Base-by-base conservation (phyloP, 129 eudicot species). In the Ambrosia trifida region DNA sequence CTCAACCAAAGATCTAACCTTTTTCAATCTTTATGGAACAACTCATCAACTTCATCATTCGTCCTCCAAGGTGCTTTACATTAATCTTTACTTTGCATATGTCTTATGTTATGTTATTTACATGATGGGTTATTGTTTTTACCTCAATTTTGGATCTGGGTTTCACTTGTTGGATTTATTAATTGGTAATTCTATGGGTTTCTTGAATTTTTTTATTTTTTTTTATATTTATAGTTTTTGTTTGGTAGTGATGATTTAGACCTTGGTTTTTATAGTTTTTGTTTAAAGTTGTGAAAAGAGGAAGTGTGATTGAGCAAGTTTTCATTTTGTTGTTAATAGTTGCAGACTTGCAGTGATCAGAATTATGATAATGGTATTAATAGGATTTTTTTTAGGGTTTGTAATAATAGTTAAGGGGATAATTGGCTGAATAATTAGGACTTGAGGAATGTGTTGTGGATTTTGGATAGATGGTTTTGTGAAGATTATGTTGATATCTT, bases 11-110 rank as follows among this genome's bases (percentile, higher is more conserved):
- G 81, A 80, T 83, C 85, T 77, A 36, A 28, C 19, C 68, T 38
- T 33, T 52, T 45, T 64, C 65, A 79, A 75, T 83, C 80, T 77
- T 38, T n/a, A 89, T 89, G 96, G 96, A 89, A 69, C 96, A 89
- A 83, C 88, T 89, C 17, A 74, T 89, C 68, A 86, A 84, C 89
- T 86, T 89, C 77, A 86, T 89, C 68, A 89, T 89, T 67, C 77
- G 96, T 7, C 96, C 96, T 3, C 96, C 96, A 66, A 86, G 96
- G 96, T 88, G 46, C 65, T 28, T 69, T 11, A 18, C 44, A 11
- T 43, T 16, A 40, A 40, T 40, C 41, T 40, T 41, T 40, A 20
- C 68, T 38, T 64, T 35, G 3, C 12, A 38, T 38, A 3, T 8
- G 16, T 16, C 11, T 64, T 12, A 64, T 28, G 3, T 31, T 43